Percentiles rank a stretch among this genome's conserved stretches.
These are phyloP conservation scores for Trematosphaeria pertusa DNA, from an alignment of 2,329 filamentous ascomycete genomes.

Conservation along the genomic window DNA sequence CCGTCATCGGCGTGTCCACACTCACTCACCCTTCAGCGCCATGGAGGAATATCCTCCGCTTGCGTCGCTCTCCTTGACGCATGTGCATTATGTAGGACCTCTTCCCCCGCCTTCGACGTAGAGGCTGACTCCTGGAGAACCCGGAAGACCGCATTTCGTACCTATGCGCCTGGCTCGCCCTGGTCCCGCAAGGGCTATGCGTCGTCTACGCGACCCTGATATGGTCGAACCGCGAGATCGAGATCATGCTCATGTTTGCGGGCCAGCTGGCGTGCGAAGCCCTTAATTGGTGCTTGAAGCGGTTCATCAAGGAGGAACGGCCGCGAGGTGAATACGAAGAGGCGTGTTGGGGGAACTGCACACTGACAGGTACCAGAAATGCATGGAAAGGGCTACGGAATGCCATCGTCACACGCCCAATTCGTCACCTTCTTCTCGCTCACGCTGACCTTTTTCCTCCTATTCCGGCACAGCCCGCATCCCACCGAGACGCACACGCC, in stretches of 20 bases:
- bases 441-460: slow-evolving; percentile 82
- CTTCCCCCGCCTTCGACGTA: slow-evolving; percentile 5
- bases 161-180: slow-evolving; percentile 89
- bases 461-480: slow-evolving; percentile 71
- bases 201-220: slow-evolving; percentile 89
- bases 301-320: slow-evolving; percentile 89
- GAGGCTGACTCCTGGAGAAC: slow-evolving; percentile 65
- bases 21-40: slow-evolving; percentile 9
- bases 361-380: slow-evolving; percentile 57
- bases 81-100: slow-evolving; percentile 85
- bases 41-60: slow-evolving; percentile 65
- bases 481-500: slow-evolving; percentile 59
- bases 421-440: slow-evolving; percentile 92
- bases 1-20: slow-evolving; percentile 15
- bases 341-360: neutral
- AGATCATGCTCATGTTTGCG: slow-evolving; percentile 86
- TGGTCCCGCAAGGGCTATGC: slow-evolving; percentile 89
- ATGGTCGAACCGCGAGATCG: slow-evolving; percentile 88
- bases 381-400: slow-evolving; percentile 93
- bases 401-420: slow-evolving; percentile 95
- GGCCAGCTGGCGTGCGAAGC: slow-evolving; percentile 93
- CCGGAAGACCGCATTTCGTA: slow-evolving; percentile 84
- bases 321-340: slow-evolving; percentile 67
- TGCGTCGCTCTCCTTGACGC: slow-evolving; percentile 90
- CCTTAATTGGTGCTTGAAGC: slow-evolving; percentile 87